Evolutionary conservation across 164 flowering plant species (phyloP).

Genomic region (Macadamia tetraphylla): DNA sequence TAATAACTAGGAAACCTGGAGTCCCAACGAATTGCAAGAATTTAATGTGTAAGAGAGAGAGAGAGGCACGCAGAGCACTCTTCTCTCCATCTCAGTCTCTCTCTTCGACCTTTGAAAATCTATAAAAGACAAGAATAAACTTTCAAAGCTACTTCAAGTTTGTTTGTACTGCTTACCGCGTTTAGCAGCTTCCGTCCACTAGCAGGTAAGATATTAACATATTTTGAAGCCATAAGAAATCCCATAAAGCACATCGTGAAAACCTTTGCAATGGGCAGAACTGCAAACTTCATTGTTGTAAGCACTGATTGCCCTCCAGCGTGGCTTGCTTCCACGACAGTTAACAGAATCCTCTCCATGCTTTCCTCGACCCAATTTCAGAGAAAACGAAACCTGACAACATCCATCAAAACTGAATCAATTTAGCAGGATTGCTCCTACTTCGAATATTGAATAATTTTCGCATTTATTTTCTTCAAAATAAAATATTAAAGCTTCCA

Average conservation of each 20-base stretch:
- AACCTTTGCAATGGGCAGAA: slow-evolving; percentile 86
- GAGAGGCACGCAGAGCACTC: too few relatives aligned
- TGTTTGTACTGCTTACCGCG: slow-evolving; percentile 47
- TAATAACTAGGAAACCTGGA: too few relatives aligned
- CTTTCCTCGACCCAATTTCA: slow-evolving; percentile 2
- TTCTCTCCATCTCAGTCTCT: too few relatives aligned
- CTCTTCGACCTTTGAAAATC: too few relatives aligned
- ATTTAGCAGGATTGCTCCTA: background rate
- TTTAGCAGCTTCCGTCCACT: slow-evolving; percentile 79
- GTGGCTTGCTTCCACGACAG: slow-evolving; percentile 18
- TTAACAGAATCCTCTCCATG: slow-evolving; percentile 37
- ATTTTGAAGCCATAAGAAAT: slow-evolving; percentile 89
- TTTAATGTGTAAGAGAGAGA: too few relatives aligned
- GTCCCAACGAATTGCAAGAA: too few relatives aligned
- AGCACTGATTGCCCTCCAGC: slow-evolving; percentile 53
- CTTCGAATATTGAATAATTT: too few relatives aligned
- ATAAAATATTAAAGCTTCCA: too few relatives aligned
- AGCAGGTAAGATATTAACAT: slow-evolving; percentile 82
- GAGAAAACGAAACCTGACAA: background rate
- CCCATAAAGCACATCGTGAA: slow-evolving; percentile 90
- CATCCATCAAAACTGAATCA: background rate
- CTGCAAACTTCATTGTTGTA: slow-evolving; percentile 66
- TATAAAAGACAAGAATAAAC: too few relatives aligned
- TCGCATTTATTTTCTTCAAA: too few relatives aligned
- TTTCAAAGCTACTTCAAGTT: too few relatives aligned